Base-by-base conservation (phyloP, 2,329 filamentous ascomycete species). In the Penicillium sp. region DNA sequence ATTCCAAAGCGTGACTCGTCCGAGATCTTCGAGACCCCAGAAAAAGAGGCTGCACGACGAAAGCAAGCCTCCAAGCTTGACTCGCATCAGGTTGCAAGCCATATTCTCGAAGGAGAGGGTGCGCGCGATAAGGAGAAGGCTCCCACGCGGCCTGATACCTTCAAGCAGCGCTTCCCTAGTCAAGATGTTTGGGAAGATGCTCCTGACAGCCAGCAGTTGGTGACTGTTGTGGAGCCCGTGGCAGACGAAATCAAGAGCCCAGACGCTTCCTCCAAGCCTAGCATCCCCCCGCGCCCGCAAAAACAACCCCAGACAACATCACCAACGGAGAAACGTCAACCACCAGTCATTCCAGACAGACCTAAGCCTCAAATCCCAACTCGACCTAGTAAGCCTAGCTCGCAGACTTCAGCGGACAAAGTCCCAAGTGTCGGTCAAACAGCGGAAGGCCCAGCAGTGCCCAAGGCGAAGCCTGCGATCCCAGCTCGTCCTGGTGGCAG, bases 141-240 rank as follows among this genome's bases (percentile, higher is more conserved):
- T 27, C 56, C 64, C 11, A 44, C 56, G 13, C 68, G 83, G 15
- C 78, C 83, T 4, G 72, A 71, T 11, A 60, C 77, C 52, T 29
- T 56, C 16, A 73, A 80, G 42, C 81, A 83, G 36, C 81, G 88
- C 9, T 97, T 97, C 63, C 91, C 91, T 0, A 95, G 90, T 62
- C 81, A 82, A 39, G 91, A 97, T 66, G 81, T 96, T 28, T 96
- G 91, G 91, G 91, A 97, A 69, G 91, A 97, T 63, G 83, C 80
- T 0, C 91, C 91, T 1, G 88, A 94, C 55, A 91, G 87, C 57
- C 78, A 86, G 41, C 77, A 85, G 48, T 77, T 94, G 14, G 81
- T 89, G 57, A 86, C 90, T 0, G 90, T 84, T 65, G 28, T 73
- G 45, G 53, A 60, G 64, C 16, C 78, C 69, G 18, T 78, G 76